Base-by-base conservation (phyloP, 345 rosid genomes). In the Leavenworthia alabamica region DNA sequence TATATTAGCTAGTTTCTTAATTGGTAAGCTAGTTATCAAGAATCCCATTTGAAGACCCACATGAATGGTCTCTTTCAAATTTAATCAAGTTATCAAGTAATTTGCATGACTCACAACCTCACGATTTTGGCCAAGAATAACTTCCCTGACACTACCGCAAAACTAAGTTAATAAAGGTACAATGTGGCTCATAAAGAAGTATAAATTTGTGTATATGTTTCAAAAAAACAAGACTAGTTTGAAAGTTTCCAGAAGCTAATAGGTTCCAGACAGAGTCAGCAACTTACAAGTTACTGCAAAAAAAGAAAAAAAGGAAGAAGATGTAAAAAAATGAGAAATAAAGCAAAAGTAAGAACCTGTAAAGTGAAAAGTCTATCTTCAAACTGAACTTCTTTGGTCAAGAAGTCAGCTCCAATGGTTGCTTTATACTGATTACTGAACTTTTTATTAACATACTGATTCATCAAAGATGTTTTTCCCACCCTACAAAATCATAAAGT, bases 401-500 rank as follows among this genome's bases (percentile, higher is more conserved):
- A 81, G 66, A 92, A 92, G 76, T 92, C 98, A 16, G 93, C 97
- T 27, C 98, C 98, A 12, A 92, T 92, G 11, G 97, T 89, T 0
- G 98, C 97, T 67, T 92, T 92, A 72, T 92, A 92, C 70, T 92
- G 97, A 72, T 86, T 86, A 66, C 96, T 89, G 72, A 89, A 92
- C 78, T 85, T 92, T 72, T 82, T 81, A 77, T 92, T 92, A 62
- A 92, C 99, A 75, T 83, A 93, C 92, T 89, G 99, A 69, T 89
- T 93, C 97, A 93, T 93, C 88, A 87, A 78, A 9, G 96, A 93
- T 37, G 96, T 93, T 83, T 87, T 93, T 45, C 99, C 96, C 10
- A 93, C 99, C 83, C 99, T 93, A 81, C 52, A 77, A 51, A 66
- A 61, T 57, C 75, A 44, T 48, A 56, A 35, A 31, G 11, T 29